These are phyloP conservation scores for Chlorella sorokiniana DNA, from an alignment of 139 green algal genomes.

Conservation along the genomic window DNA sequence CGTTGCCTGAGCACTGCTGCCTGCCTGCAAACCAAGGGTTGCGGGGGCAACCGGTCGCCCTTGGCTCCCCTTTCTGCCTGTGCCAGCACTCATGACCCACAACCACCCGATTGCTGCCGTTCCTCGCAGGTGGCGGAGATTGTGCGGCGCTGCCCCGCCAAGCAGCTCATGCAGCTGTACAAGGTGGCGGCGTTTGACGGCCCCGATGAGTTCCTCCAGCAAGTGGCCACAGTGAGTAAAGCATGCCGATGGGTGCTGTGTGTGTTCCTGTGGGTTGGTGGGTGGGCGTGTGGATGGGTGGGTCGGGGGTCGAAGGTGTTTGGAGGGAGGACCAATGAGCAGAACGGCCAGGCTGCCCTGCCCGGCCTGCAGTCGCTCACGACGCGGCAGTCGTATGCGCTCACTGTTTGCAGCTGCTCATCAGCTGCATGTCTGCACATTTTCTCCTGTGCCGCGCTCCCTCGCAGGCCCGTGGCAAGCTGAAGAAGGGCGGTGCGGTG, in stretches of 20 bases:
- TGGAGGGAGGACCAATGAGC: background rate
- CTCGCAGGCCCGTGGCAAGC: conserved; percentile 74
- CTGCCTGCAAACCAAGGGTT: too few relatives aligned
- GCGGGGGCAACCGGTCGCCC: too few relatives aligned
- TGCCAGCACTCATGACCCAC: too few relatives aligned
- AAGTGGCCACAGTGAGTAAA: conserved; percentile 57
- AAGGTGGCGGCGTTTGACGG: conserved; percentile 71
- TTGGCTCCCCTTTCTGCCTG: too few relatives aligned
- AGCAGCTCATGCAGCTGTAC: conserved; percentile 92
- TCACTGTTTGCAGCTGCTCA: too few relatives aligned
- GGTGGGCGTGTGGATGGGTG: background rate
- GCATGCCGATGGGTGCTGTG: background rate
- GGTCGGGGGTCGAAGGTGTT: background rate
- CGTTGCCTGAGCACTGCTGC: too few relatives aligned
- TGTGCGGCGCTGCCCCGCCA: conserved; percentile 77
- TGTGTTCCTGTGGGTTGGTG: background rate
- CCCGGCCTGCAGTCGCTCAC: too few relatives aligned
- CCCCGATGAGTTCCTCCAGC: conserved; percentile 81
- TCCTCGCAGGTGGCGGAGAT: conserved; percentile 80
- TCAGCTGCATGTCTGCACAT: too few relatives aligned
- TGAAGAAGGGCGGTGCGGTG: conserved; percentile 68
- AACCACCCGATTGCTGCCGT: background rate
- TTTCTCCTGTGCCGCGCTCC: background rate
- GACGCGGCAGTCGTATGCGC: too few relatives aligned
- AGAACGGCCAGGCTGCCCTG: too few relatives aligned